A percentile compares a stretch with the other conserved stretches of the same genome.
Conservation (phyloP, 352 stramenopile genomes). For the Phytophthora cactorum region DNA sequence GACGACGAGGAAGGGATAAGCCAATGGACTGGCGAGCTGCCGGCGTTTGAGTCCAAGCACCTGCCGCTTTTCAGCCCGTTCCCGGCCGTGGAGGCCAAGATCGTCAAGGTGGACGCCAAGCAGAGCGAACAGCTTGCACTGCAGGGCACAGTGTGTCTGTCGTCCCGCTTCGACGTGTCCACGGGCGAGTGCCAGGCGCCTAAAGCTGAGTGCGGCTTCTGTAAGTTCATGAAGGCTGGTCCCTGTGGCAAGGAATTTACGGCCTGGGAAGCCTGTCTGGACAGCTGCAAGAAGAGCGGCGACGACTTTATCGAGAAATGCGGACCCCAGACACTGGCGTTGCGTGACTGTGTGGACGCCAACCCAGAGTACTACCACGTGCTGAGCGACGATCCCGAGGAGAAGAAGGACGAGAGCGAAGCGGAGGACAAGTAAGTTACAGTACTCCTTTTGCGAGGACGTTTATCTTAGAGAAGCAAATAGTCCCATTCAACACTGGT, state of each 20-base stretch:
- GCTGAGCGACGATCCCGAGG: slow-evolving; percentile 68
- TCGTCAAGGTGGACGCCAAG: slow-evolving; percentile 33
- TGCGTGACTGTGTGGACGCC: slow-evolving; percentile 87
- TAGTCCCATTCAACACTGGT: slow-evolving; percentile 21
- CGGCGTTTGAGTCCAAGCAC: slow-evolving; percentile 70
- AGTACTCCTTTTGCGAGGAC: slow-evolving; percentile 14
- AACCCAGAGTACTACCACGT: slow-evolving; percentile 91
- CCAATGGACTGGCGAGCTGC: slow-evolving; percentile 71
- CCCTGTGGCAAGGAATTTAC: slow-evolving; percentile 83
- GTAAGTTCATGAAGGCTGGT: slow-evolving; percentile 92
- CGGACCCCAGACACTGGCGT: slow-evolving; percentile 69
- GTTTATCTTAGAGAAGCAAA: slow-evolving; percentile 30
- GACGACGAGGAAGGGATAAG: slow-evolving; percentile 33
- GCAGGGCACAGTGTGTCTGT: slow-evolving; percentile 69
- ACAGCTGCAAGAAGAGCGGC: slow-evolving; percentile 72
- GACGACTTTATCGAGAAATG: slow-evolving; percentile 86
- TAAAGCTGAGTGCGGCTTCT: slow-evolving; percentile 91
- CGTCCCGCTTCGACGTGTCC: slow-evolving; percentile 65
- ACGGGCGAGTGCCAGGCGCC: slow-evolving; percentile 52
- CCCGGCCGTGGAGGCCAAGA: slow-evolving; percentile 49
- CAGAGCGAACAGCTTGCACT: slow-evolving; percentile 43
- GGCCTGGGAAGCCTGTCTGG: slow-evolving; percentile 84
- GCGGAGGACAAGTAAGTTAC: slow-evolving; percentile 27
- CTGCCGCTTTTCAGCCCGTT: slow-evolving; percentile 86
- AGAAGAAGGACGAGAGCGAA: slow-evolving; percentile 16